These are phyloP conservation scores for Metschnikowia cubensis DNA, from an alignment of 805 yeast genomes.

Conservation along the genomic window DNA sequence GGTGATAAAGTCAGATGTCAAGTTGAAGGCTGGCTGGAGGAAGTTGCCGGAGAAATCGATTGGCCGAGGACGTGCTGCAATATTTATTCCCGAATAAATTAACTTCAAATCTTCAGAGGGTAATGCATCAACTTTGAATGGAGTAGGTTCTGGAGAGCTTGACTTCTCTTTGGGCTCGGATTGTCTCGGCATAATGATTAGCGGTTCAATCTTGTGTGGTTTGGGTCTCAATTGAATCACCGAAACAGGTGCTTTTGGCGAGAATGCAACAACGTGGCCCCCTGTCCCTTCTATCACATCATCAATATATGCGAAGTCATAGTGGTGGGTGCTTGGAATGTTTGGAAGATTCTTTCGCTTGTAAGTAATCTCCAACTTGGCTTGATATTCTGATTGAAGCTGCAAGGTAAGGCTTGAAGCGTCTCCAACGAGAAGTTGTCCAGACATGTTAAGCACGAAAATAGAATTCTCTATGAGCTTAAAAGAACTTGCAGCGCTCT, in stretches of 20 bases:
- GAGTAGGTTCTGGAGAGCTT: neutral
- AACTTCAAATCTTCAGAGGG: slow-evolving; percentile 17
- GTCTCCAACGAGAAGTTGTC: slow-evolving; percentile 7
- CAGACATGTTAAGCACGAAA: slow-evolving; percentile 2
- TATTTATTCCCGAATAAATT: slow-evolving; percentile 2
- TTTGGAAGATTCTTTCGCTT: slow-evolving; percentile 1
- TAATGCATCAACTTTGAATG: slow-evolving; percentile 9
- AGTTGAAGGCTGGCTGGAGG: slow-evolving; percentile 6
- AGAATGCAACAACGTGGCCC: slow-evolving; percentile 22
- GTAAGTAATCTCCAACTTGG: slow-evolving; percentile 6
- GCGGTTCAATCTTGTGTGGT: neutral
- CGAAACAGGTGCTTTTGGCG: slow-evolving; percentile 11
- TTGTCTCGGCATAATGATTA: neutral
- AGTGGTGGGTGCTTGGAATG: neutral
- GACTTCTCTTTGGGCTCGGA: neutral
- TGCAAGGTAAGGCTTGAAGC: neutral
- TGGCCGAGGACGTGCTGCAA: neutral
- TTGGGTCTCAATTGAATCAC: slow-evolving; percentile 13
- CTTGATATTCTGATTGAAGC: neutral
- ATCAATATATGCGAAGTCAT: slow-evolving; percentile 17
- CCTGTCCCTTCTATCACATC: slow-evolving; percentile 30
- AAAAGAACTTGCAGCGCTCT: neutral
- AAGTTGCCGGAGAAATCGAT: slow-evolving; percentile 5
- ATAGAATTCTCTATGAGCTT: neutral
- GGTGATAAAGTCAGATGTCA: slow-evolving; percentile 6